These are phyloP conservation scores for Macrophomina pseudophaseolina DNA, from an alignment of 2,329 filamentous ascomycete species.

Conservation along the genomic window DNA sequence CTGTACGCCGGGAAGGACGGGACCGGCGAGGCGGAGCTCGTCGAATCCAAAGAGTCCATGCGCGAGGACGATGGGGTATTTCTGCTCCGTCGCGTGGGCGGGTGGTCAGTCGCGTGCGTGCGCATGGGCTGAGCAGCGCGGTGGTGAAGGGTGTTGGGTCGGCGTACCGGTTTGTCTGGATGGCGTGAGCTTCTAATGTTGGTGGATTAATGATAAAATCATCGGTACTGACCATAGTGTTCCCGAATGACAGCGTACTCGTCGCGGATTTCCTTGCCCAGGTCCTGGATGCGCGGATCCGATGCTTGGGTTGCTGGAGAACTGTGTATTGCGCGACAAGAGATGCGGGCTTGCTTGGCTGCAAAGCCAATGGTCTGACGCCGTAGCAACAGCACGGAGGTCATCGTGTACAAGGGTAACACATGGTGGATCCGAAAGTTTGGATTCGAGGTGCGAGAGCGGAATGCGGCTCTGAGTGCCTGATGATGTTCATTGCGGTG, in stretches of 20 bases:
- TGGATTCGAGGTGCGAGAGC: not conserved
- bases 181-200: conserved; percentile 29
- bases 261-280: conserved; percentile 62
- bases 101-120: conserved; percentile 36
- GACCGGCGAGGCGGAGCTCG: conserved; percentile 61
- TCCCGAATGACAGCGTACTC: conserved; percentile 65
- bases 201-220: not conserved
- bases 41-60: conserved; percentile 72
- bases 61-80: conserved; percentile 65
- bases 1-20: conserved; percentile 61
- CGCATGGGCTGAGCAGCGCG: not conserved
- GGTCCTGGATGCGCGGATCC: conserved; percentile 57
- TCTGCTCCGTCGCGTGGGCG: conserved; percentile 34
- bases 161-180: conserved; percentile 41
- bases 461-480: not conserved
- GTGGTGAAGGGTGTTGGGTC: not conserved
- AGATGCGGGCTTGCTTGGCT: conserved; percentile 30
- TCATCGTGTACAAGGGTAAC: not conserved
- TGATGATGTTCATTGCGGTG: conserved; percentile 15
- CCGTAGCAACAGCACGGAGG: not conserved
- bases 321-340: conserved; percentile 34
- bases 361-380: not conserved
- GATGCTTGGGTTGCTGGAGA: conserved; percentile 34
- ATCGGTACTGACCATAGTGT: conserved; percentile 56
- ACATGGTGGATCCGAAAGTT: not conserved